A percentile compares a stretch with the other conserved stretches of the same genome.
Evolutionary conservation across 192 early-diverging fungal genomes (phyloP).

Genomic region (Jimgerdemannia lactiflua): DNA sequence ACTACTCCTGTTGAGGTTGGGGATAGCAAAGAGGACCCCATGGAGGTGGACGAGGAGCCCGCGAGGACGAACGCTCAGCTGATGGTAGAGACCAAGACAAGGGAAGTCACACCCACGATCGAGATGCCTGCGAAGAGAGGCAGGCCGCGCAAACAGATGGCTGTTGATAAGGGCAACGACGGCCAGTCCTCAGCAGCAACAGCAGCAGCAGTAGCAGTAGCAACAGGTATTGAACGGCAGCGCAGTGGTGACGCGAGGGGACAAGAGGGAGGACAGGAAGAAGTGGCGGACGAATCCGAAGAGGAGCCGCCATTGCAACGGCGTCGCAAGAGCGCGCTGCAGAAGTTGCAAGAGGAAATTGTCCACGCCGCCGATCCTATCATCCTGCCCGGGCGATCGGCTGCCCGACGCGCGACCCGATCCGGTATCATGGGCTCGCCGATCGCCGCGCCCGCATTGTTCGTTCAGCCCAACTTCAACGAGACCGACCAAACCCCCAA

Average conservation of each 20-base stretch:
- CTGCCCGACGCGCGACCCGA: not conserved
- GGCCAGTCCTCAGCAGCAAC: conserved; percentile 13
- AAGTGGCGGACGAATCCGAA: not conserved
- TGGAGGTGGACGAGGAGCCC: not conserved
- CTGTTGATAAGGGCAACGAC: not conserved
- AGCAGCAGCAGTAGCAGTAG: conserved; percentile 1
- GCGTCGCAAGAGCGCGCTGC: not conserved
- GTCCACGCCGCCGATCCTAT: not conserved
- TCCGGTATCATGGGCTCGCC: not conserved
- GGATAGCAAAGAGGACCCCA: conserved; percentile 8
- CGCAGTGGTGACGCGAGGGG: no score
- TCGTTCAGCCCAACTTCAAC: not conserved
- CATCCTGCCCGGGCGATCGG: not conserved
- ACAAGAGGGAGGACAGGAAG: not conserved
- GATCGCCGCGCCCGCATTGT: not conserved
- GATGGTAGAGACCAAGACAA: not conserved
- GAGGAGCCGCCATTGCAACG: not conserved
- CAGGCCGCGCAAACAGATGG: not conserved
- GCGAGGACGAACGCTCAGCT: not conserved
- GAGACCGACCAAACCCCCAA: no score
- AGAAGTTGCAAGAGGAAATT: not conserved
- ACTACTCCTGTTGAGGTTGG: conserved; percentile 12
- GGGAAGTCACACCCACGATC: not conserved
- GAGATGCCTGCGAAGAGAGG: not conserved
- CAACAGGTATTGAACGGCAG: not conserved